These are phyloP conservation scores for Fusarium anthophilum DNA, from an alignment of 2,329 filamentous ascomycete species.

Conservation along the genomic window DNA sequence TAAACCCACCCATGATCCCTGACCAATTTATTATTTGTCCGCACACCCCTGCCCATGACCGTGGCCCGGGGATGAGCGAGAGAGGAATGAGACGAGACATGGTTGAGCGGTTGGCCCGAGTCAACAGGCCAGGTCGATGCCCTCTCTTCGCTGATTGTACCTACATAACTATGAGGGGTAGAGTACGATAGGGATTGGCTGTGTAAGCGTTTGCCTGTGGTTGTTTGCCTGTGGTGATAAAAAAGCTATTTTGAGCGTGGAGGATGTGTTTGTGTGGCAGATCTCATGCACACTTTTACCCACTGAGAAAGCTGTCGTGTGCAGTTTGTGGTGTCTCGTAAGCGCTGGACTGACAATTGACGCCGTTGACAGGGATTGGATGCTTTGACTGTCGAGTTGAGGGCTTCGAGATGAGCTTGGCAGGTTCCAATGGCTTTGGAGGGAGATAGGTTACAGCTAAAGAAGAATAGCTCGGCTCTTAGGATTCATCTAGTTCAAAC, in stretches of 20 bases:
- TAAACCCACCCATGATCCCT: slow-evolving; percentile 26
- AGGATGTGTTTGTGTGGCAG: slow-evolving; percentile 13
- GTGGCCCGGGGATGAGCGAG: slow-evolving; percentile 30
- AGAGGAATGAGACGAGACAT: slow-evolving; percentile 19
- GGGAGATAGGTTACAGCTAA: not conserved
- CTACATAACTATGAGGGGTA: slow-evolving; percentile 14
- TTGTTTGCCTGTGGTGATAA: not conserved
- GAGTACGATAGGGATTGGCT: slow-evolving; percentile 20
- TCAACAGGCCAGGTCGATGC: not conserved
- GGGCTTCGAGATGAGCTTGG: slow-evolving; percentile 16
- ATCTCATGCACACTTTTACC: slow-evolving; percentile 20
- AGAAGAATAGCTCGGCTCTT: not conserved
- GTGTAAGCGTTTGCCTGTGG: slow-evolving; percentile 17
- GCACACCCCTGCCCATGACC: slow-evolving; percentile 14
- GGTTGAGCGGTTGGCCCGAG: slow-evolving; percentile 18
- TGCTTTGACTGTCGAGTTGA: not conserved
- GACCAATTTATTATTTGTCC: slow-evolving; percentile 34
- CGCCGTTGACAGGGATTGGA: not conserved
- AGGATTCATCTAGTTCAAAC: not conserved
- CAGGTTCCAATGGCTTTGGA: not conserved
- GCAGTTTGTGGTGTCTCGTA: slow-evolving; percentile 4
- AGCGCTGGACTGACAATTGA: slow-evolving; percentile 10
- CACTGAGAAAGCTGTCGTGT: not conserved
- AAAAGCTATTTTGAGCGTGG: not conserved
- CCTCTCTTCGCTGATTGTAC: not conserved